Evolutionary conservation across 1,139 yeast species (phyloP).

Genomic region (Zygosaccharomyces sapae): DNA sequence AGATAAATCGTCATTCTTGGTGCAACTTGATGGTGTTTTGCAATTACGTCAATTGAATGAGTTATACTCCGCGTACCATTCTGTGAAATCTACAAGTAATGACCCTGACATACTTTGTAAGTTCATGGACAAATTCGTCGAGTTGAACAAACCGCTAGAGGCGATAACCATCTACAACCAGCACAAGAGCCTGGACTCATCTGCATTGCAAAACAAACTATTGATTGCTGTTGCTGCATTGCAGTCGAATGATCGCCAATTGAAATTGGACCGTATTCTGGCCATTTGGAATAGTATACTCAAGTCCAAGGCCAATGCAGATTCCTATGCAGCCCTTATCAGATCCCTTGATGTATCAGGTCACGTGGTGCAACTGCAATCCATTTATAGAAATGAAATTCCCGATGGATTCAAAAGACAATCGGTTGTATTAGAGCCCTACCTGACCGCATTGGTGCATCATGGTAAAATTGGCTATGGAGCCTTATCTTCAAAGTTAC

Average conservation of each 20-base stretch:
- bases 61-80: slow-evolving; percentile 14
- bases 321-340: slow-evolving; percentile 26
- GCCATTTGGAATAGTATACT: slow-evolving; percentile 35
- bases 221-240: slow-evolving; percentile 26
- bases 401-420: slow-evolving; percentile 22
- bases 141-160: slow-evolving; percentile 19
- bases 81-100: slow-evolving; percentile 1
- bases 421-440: slow-evolving; percentile 21
- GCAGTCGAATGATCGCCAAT: slow-evolving; percentile 14
- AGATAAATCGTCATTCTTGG: slow-evolving; percentile 16
- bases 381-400: slow-evolving; percentile 28
- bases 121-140: slow-evolving; percentile 27
- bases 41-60: slow-evolving; percentile 18
- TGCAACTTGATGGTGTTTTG: slow-evolving; percentile 13
- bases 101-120: slow-evolving; percentile 19
- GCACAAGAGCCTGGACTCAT: slow-evolving; percentile 18
- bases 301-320: slow-evolving; percentile 18
- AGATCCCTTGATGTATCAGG: slow-evolving; percentile 23
- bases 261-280: slow-evolving; percentile 26
- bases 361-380: slow-evolving; percentile 18
- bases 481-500: slow-evolving; percentile 17
- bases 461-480: slow-evolving; percentile 12
- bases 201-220: slow-evolving; percentile 19
- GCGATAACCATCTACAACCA: slow-evolving; percentile 25
- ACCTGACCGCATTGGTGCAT: slow-evolving; percentile 19